Evolutionary conservation across 1,284 basidiomycete genomes (phyloP).

Genomic region (Volvariella surrecta): DNA sequence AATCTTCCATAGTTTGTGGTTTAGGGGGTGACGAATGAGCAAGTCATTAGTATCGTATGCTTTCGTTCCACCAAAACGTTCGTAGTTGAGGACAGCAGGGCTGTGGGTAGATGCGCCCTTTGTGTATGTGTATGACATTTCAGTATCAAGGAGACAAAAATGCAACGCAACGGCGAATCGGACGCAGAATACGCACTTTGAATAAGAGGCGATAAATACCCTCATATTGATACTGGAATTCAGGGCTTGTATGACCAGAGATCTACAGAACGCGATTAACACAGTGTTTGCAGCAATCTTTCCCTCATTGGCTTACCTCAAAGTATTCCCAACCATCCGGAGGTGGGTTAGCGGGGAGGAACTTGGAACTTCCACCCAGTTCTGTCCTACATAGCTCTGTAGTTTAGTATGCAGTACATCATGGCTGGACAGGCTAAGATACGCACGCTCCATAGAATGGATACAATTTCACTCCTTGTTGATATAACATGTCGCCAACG

Average conservation of each 20-base stretch:
- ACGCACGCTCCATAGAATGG: slow-evolving; percentile 14
- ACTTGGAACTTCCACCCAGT: slow-evolving; percentile 1
- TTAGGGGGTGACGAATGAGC: slow-evolving; percentile 34
- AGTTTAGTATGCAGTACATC: too few relatives aligned
- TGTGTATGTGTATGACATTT: neutral
- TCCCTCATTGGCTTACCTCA: too few relatives aligned
- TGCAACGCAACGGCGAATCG: too few relatives aligned
- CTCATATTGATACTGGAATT: too few relatives aligned
- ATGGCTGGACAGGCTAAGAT: neutral
- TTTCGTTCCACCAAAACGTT: slow-evolving; percentile 13
- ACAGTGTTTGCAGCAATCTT: too few relatives aligned
- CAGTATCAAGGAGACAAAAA: too few relatives aligned
- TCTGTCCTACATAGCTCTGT: neutral
- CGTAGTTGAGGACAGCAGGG: slow-evolving; percentile 13
- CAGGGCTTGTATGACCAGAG: too few relatives aligned
- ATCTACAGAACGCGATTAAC: too few relatives aligned
- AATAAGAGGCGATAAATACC: too few relatives aligned
- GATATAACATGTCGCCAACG: slow-evolving; percentile 17
- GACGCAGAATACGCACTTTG: too few relatives aligned
- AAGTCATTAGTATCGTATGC: slow-evolving; percentile 32
- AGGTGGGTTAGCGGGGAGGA: slow-evolving; percentile 6
- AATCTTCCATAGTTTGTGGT: slow-evolving; percentile 32
- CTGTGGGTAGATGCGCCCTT: slow-evolving; percentile 9
- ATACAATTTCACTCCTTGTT: slow-evolving; percentile 16
- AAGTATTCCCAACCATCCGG: slow-evolving; percentile 12